A percentile compares a stretch with the other conserved stretches of the same genome.
Conservation (phyloP, 306 rosid species). For the Biancaea sappan region DNA sequence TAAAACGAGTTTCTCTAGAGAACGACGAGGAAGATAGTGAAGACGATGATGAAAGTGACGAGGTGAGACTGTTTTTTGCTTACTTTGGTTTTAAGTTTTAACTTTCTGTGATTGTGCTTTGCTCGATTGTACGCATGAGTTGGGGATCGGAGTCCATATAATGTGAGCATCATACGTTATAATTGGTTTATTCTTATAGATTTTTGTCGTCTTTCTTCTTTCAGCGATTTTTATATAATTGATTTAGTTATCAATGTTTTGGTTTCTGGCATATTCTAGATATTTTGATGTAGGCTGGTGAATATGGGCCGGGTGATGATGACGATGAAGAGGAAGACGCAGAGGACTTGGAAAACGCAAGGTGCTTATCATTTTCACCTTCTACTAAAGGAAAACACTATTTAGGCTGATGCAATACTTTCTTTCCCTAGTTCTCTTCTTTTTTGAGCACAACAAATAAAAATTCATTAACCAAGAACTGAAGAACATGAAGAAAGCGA, state of each 20-base stretch:
- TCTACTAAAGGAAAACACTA: not conserved
- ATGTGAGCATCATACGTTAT: not conserved
- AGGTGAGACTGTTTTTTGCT: constrained; percentile 41
- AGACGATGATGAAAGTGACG: constrained; percentile 58
- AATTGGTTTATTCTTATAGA: not conserved
- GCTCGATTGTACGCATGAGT: too few relatives aligned
- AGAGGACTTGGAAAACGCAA: constrained; percentile 51
- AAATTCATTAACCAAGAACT: not conserved
- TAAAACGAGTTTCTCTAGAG: constrained; percentile 51
- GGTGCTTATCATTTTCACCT: constrained; percentile 45
- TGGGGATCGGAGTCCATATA: not conserved
- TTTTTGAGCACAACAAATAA: not conserved
- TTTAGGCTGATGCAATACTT: constrained; percentile 17
- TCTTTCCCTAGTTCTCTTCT: not conserved
- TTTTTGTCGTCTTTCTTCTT: not conserved
- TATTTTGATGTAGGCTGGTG: constrained; percentile 54
- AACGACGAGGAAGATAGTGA: constrained; percentile 43
- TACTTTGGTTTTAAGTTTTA: too few relatives aligned
- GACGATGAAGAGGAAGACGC: constrained; percentile 57
- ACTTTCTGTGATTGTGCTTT: too few relatives aligned
- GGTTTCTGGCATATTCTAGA: constrained; percentile 26
- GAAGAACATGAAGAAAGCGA: not conserved
- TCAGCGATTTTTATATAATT: not conserved
- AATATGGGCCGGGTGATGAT: constrained; percentile 48
- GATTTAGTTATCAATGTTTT: not conserved